phyloP scores from a whole-genome alignment of 2,329 filamentous ascomycete species.

The Penicillium sclerotiorum region DNA sequence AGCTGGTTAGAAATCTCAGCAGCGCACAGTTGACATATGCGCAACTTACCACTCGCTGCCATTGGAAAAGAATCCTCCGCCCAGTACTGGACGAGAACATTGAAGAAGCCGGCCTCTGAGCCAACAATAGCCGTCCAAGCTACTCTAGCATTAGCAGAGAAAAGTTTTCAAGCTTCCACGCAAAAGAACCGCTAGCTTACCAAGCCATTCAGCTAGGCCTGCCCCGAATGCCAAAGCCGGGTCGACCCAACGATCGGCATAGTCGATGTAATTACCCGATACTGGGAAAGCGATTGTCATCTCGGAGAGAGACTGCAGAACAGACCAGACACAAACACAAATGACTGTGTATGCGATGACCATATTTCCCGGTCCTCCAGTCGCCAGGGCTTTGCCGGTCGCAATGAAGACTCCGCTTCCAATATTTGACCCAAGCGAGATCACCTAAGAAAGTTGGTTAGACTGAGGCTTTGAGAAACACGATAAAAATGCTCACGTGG shows the following conservation, averaged over 20 bases:
- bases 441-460: constrained; percentile 1
- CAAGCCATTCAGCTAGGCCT: constrained; percentile 30
- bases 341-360: constrained; percentile 37
- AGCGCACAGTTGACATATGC: not conserved
- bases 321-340: constrained; percentile 35
- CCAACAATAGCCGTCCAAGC: constrained; percentile 17
- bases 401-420: constrained; percentile 23
- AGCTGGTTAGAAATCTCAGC: not conserved
- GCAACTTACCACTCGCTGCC: not conserved
- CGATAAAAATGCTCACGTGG: not conserved
- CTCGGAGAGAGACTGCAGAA: constrained; percentile 36
- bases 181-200: constrained; percentile 3
- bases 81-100: constrained; percentile 27
- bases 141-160: not conserved
- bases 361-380: constrained; percentile 36
- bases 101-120: constrained; percentile 27
- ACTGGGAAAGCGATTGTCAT: constrained; percentile 43
- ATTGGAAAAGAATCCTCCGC: constrained; percentile 12
- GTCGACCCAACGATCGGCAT: constrained; percentile 42
- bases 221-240: constrained; percentile 43
- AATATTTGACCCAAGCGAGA: constrained; percentile 17
- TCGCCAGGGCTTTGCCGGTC: constrained; percentile 26
- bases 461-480: not conserved
- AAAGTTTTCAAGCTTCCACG: constrained; percentile 8
- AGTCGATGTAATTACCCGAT: constrained; percentile 43